Evolutionary conservation across 805 yeast species (phyloP).

Genomic region (Cyberlindnera euphorbiae): DNA sequence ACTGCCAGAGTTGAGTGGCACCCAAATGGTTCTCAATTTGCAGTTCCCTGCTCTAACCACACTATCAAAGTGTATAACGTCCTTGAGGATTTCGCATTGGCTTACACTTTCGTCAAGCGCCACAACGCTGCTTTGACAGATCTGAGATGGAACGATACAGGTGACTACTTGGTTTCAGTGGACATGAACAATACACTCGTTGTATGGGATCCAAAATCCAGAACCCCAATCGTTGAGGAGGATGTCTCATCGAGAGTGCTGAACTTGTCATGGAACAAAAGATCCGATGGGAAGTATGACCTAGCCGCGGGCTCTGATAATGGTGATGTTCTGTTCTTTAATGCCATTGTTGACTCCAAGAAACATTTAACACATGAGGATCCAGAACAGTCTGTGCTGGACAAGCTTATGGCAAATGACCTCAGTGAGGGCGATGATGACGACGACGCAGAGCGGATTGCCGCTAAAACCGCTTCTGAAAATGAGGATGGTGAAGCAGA

Average conservation of each 20-base stretch:
- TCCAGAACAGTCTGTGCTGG: conserved; percentile 10
- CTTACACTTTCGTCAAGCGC: conserved; percentile 23
- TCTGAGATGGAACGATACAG: conserved; percentile 57
- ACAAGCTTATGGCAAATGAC: conserved; percentile 22
- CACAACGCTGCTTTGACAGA: conserved; percentile 24
- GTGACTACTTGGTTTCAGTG: conserved; percentile 54
- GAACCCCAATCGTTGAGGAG: conserved; percentile 30
- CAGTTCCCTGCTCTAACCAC: conserved; percentile 53
- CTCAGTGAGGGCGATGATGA: conserved; percentile 26
- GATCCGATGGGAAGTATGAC: conserved; percentile 20
- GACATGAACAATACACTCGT: conserved; percentile 46
- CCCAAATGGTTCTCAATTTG: conserved; percentile 61
- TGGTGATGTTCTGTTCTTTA: conserved; percentile 35
- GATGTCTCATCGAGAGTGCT: conserved; percentile 26
- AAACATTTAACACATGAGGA: conserved; percentile 7
- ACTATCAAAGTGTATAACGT: conserved; percentile 39
- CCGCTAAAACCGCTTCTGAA: conserved; percentile 21
- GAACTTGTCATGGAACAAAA: conserved; percentile 33
- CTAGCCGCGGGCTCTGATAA: conserved; percentile 33
- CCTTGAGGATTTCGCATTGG: conserved; percentile 10
- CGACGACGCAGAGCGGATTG: conserved; percentile 18
- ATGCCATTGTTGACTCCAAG: conserved; percentile 24
- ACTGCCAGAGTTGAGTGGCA: conserved; percentile 65
- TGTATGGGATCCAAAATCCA: conserved; percentile 49
- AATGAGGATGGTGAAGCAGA: conserved; percentile 27